Conservation (phyloP, 129 eudicot species). For the Chrysanthemum lavandulifolium region DNA sequence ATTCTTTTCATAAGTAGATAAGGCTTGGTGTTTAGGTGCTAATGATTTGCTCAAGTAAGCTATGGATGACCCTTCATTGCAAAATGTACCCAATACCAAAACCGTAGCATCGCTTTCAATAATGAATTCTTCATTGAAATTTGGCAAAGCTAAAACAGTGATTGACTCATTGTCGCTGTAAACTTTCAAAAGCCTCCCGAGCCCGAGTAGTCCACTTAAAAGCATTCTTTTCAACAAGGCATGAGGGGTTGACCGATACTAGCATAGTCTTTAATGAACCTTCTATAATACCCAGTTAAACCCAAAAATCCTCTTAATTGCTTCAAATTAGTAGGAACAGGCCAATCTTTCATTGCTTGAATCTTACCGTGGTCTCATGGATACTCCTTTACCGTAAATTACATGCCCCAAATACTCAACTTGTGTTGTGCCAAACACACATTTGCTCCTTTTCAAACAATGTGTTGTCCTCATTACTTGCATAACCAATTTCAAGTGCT, state of each 20-base stretch:
- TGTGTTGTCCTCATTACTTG: background rate
- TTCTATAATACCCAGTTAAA: background rate
- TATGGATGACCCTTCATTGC: too few species aligned
- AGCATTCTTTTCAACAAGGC: background rate
- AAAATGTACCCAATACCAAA: too few species aligned
- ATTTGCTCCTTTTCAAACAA: background rate
- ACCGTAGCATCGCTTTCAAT: too few species aligned
- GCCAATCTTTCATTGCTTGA: background rate
- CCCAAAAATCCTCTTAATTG: background rate
- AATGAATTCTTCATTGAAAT: too few species aligned
- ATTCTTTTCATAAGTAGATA: too few species aligned
- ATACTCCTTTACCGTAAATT: background rate
- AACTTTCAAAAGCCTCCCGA: background rate
- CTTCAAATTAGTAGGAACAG: too few species aligned
- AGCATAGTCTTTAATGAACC: background rate
- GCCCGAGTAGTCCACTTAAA: background rate
- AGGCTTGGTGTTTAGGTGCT: too few species aligned
- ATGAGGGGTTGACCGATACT: background rate
- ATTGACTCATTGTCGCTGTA: background rate
- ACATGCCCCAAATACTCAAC: background rate
- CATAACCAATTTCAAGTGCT: background rate
- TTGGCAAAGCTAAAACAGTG: too few species aligned
- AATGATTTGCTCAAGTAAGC: too few species aligned
- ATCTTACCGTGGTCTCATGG: background rate
- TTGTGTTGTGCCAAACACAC: background rate